Conservation (phyloP, 371 early-diverging fungal genomes). For the Syncephalastrum sp. region DNA sequence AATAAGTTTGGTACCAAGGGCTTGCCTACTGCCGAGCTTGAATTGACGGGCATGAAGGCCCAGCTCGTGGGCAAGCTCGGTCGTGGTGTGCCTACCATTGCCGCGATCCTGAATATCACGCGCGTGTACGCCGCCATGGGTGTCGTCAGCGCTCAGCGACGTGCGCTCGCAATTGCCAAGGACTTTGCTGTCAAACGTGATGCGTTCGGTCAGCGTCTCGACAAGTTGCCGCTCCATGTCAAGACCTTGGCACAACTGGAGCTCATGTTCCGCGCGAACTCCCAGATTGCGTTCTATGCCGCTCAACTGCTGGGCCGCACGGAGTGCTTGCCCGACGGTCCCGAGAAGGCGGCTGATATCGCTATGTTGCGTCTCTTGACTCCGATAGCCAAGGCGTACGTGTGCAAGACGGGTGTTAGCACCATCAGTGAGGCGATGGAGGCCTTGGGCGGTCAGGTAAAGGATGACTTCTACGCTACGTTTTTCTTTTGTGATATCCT, state of each 20-base stretch:
- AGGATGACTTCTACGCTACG: not conserved
- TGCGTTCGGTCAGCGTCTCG: slow-evolving; percentile 36
- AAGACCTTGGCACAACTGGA: slow-evolving; percentile 58
- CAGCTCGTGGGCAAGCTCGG: slow-evolving; percentile 53
- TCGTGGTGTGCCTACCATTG: slow-evolving; percentile 62
- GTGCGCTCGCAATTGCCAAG: slow-evolving; percentile 54
- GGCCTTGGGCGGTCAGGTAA: slow-evolving; percentile 63
- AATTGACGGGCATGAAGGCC: slow-evolving; percentile 58
- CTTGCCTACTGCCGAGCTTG: slow-evolving; percentile 73
- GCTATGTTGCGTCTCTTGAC: slow-evolving; percentile 61
- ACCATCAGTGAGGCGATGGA: slow-evolving; percentile 63
- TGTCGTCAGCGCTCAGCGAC: slow-evolving; percentile 43
- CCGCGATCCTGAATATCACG: slow-evolving; percentile 66
- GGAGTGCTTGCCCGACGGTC: slow-evolving; percentile 25
- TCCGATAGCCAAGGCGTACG: slow-evolving; percentile 64
- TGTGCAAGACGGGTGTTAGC: slow-evolving; percentile 47
- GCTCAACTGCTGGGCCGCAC: slow-evolving; percentile 55
- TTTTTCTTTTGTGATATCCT: no score
- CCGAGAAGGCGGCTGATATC: slow-evolving; percentile 27
- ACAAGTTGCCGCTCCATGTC: slow-evolving; percentile 59
- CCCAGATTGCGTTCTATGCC: slow-evolving; percentile 57
- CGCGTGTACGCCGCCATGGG: slow-evolving; percentile 61
- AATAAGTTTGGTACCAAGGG: slow-evolving; percentile 69
- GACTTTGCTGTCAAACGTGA: slow-evolving; percentile 60
- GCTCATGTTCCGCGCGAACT: slow-evolving; percentile 46